Base-by-base conservation (phyloP, 768 basidiomycete species). In the Lentinula raphanica region DNA sequence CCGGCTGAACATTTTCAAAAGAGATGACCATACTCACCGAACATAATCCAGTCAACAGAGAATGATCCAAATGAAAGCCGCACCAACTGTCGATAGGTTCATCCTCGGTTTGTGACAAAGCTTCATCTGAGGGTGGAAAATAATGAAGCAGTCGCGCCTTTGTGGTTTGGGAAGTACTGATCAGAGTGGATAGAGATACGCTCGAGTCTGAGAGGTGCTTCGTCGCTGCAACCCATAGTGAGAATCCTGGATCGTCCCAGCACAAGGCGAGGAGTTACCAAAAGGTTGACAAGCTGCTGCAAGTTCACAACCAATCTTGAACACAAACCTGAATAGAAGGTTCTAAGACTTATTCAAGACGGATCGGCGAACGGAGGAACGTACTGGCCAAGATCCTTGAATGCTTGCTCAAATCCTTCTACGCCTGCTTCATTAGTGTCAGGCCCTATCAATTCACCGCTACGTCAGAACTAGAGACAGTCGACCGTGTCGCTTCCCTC, bases 81-180 rank as follows among this genome's bases (percentile, higher is more conserved):
- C 96, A 98, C 84, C 92, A 94, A 62, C 85, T 90, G 62, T 97
- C 93, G 28, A 93, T 73, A 1, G 85, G 76, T 49, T 86, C 87
- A 61, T 87, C 82, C 35, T 86, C 81, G 3, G 67, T 59, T 0
- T 75, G 71, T 8, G 8, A 25, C 5, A 65, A 61, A 19, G 62
- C 64, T 46, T 72, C 78, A 1, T 79, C 68, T 27, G 79, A 66
- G 9, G 86, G 85, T 15, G 96, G 90, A 66, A 94, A 99, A 71
- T 99, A 99, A 68, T 99, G 96, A n/a, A 99, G 76, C 12, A 99
- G 80, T 31, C 97, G 83, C 3, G 92, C 96, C 70, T 98, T 98
- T 38, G 85, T 90, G 5, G 90, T 92, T 65, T 89, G 86, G 7
- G 92, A 92, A 2, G 80, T 78, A 17, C 77, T 71, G 66, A 98